These are phyloP conservation scores for Saccharum officinarum DNA, from an alignment of 176 grass and related monocot genomes.

Conservation along the genomic window DNA sequence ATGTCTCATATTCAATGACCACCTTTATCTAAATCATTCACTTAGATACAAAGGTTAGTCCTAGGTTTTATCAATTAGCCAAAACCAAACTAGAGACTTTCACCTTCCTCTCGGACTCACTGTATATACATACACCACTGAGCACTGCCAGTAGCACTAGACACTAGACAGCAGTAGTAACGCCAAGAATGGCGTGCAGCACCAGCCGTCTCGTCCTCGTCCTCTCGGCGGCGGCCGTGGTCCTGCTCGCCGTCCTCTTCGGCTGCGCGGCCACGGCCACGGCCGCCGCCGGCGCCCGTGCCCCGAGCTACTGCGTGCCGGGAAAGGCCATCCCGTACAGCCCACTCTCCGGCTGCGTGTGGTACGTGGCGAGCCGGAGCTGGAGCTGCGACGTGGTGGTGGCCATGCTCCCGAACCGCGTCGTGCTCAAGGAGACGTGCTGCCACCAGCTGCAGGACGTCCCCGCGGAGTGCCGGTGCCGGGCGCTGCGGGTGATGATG, in stretches of 20 bases:
- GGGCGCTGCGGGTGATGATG: conserved; percentile 25
- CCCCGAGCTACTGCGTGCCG: neutral
- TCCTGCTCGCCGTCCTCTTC: neutral
- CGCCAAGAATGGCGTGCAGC: neutral
- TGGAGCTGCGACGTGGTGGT: neutral
- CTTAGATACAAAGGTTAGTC: no score
- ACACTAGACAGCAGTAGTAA: no score
- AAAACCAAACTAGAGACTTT: no score
- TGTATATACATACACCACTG: no score
- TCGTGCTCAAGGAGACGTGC: neutral
- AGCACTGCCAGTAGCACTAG: no score
- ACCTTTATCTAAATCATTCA: no score
- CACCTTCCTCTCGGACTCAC: no score
- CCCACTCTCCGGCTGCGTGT: neutral
- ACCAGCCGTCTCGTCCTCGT: neutral
- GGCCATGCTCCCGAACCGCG: neutral
- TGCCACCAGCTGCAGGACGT: conserved; percentile 1
- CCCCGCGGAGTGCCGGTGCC: conserved; percentile 7
- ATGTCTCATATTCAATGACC: no score
- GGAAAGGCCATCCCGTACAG: conserved; percentile 12
- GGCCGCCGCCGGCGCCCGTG: accelerated
- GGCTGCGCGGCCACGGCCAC: neutral
- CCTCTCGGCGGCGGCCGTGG: neutral
- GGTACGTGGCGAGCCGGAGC: conserved; percentile 22
- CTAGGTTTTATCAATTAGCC: no score